phyloP scores from a whole-genome alignment of 2,329 filamentous ascomycete genomes.

The Alternaria consortialis region DNA sequence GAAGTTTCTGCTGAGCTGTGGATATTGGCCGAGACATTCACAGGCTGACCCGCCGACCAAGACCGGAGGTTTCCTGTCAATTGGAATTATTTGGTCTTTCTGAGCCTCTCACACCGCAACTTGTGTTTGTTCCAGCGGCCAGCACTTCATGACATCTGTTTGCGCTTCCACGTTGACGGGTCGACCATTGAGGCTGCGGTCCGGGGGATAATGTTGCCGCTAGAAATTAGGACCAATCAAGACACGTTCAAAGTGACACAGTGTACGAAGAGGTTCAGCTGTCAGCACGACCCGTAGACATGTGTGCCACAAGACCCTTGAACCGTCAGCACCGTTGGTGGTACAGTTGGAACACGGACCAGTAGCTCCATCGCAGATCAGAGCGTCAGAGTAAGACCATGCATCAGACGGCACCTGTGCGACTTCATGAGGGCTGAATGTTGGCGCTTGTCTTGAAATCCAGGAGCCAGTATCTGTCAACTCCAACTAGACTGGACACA shows the following conservation, averaged over 20 bases:
- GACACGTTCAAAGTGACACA: neutral
- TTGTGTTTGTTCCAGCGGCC: too few relatives aligned
- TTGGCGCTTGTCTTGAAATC: neutral
- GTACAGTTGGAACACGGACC: constrained; percentile 3
- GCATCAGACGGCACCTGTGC: neutral
- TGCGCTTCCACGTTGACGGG: too few relatives aligned
- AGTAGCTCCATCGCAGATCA: neutral
- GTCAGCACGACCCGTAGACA: neutral
- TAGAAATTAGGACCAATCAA: neutral
- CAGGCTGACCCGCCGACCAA: neutral
- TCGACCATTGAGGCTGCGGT: too few relatives aligned
- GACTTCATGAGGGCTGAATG: neutral
- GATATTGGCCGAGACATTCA: neutral
- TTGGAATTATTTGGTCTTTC: neutral
- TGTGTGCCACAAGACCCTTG: neutral
- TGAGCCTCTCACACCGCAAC: too few relatives aligned
- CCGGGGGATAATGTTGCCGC: too few relatives aligned
- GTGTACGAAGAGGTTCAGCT: neutral
- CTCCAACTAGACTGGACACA: neutral
- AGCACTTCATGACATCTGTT: too few relatives aligned
- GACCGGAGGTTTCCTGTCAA: neutral
- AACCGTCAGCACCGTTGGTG: constrained; percentile 1
- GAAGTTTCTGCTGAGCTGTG: neutral
- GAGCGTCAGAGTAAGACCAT: neutral
- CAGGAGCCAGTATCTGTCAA: neutral